Conservation (phyloP, 345 rosid species). For the Acer yangbiense region DNA sequence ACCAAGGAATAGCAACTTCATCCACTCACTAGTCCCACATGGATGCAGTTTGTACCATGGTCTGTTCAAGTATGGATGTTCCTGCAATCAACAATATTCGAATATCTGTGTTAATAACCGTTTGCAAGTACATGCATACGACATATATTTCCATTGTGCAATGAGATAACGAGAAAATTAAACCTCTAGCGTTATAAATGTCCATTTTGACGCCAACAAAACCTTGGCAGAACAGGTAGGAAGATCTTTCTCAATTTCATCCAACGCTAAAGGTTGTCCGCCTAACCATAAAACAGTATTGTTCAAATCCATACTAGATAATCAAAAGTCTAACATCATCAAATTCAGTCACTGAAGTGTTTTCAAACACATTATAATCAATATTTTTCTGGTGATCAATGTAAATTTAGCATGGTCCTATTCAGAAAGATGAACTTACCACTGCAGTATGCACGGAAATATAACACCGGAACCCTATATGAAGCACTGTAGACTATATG, state of each 20-base stretch:
- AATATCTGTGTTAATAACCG: not conserved
- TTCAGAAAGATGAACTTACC: conserved; percentile 42
- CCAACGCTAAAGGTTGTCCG: conserved; percentile 61
- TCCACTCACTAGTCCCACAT: conserved; percentile 85
- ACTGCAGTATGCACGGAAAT: conserved; percentile 61
- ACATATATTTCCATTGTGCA: not conserved
- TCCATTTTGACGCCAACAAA: conserved; percentile 71
- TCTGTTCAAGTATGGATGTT: conserved; percentile 81
- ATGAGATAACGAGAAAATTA: not conserved
- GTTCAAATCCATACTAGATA: not conserved
- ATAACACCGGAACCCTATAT: conserved; percentile 75
- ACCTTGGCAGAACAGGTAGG: conserved; percentile 65
- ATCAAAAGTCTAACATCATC: not conserved
- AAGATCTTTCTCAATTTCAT: conserved; percentile 65
- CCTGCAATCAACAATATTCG: conserved; percentile 41
- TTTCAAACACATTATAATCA: not conserved
- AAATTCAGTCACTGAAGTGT: not conserved
- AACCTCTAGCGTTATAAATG: conserved; percentile 88
- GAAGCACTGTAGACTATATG: conserved; percentile 76
- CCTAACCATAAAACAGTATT: conserved; percentile 30
- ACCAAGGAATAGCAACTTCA: conserved; percentile 64
- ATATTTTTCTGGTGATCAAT: not conserved
- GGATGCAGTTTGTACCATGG: conserved; percentile 98
- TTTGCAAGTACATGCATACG: not conserved
- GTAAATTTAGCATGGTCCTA: not conserved